A percentile compares a stretch with the other conserved stretches of the same genome.
These are phyloP conservation scores for Phytophthora pluvialis DNA, from an alignment of 352 stramenopile genomes.

Conservation along the genomic window DNA sequence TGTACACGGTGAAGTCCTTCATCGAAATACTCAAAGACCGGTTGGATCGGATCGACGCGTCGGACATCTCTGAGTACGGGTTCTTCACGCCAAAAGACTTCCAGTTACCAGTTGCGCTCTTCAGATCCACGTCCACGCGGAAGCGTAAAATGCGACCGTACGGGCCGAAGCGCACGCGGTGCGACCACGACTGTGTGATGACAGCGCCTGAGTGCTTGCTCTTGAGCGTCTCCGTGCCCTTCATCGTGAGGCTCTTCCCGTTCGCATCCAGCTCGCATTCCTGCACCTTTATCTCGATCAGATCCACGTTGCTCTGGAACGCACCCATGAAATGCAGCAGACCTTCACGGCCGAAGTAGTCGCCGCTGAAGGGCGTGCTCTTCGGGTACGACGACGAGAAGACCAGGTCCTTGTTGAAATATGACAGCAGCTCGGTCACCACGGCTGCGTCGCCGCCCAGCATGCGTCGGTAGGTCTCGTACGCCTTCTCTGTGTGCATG, in stretches of 20 bases:
- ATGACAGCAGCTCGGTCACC: constrained; percentile 75
- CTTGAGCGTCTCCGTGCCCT: constrained; percentile 83
- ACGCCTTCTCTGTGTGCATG: constrained; percentile 80
- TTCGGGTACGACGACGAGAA: constrained; percentile 87
- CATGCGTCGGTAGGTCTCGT: constrained; percentile 78
- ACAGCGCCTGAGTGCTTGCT: constrained; percentile 76
- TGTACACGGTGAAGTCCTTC: constrained; percentile 92
- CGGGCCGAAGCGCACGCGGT: constrained; percentile 79
- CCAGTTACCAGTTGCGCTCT: constrained; percentile 74
- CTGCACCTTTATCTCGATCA: constrained; percentile 80
- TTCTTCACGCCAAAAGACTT: constrained; percentile 85
- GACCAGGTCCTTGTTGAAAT: constrained; percentile 92
- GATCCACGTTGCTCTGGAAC: constrained; percentile 81
- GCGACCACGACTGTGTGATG: constrained; percentile 79
- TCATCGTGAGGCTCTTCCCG: constrained; percentile 76
- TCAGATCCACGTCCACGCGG: constrained; percentile 78
- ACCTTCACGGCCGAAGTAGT: constrained; percentile 88
- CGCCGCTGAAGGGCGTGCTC: constrained; percentile 73
- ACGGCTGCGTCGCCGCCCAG: constrained; percentile 57
- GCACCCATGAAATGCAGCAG: constrained; percentile 77
- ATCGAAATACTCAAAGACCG: constrained; percentile 88
- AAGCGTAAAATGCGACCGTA: constrained; percentile 86
- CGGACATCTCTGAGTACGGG: constrained; percentile 78
- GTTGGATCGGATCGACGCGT: constrained; percentile 83
- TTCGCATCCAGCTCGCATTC: constrained; percentile 66